phyloP scores from a whole-genome alignment of 139 green algal species.

The Spirogloea muscicola region DNA sequence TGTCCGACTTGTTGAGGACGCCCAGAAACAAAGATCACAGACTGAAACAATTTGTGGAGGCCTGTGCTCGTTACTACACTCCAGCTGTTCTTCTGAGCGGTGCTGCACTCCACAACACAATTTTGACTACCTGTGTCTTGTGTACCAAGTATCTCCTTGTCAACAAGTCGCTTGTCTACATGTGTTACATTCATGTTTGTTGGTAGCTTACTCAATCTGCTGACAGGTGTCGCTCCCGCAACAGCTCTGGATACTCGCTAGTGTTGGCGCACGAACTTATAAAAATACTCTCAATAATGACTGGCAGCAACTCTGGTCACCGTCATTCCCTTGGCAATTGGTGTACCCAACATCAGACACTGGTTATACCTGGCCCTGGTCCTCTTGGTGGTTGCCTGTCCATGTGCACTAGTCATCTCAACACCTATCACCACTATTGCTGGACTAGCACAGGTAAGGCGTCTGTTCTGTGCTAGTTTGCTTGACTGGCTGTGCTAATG shows the following conservation, averaged over 20 bases:
- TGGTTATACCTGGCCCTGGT: constrained; percentile 71
- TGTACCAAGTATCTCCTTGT: too few relatives aligned
- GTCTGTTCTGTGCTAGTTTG: too few relatives aligned
- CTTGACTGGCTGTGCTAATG: too few relatives aligned
- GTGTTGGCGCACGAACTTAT: too few relatives aligned
- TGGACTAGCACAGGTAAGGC: constrained; percentile 53
- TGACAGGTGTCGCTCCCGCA: too few relatives aligned
- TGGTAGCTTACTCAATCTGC: too few relatives aligned
- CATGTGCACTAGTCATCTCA: constrained; percentile 79
- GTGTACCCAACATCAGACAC: constrained; percentile 18
- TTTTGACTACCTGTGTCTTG: too few relatives aligned
- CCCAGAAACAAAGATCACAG: constrained; percentile 50
- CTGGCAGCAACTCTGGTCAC: constrained; percentile 57
- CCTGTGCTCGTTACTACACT: constrained; percentile 71
- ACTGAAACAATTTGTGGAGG: constrained; percentile 58
- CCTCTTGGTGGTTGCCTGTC: constrained; percentile 75
- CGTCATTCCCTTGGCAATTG: constrained; percentile 51
- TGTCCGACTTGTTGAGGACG: constrained; percentile 63
- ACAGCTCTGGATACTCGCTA: too few relatives aligned
- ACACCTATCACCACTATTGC: constrained; percentile 68
- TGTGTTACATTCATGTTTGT: too few relatives aligned
- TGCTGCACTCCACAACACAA: too few relatives aligned
- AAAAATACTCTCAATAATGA: too few relatives aligned
- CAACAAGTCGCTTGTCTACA: too few relatives aligned
- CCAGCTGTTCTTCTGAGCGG: constrained; percentile 63